phyloP scores from a whole-genome alignment of 345 rosid genomes.

The Gossypium stocksii region DNA sequence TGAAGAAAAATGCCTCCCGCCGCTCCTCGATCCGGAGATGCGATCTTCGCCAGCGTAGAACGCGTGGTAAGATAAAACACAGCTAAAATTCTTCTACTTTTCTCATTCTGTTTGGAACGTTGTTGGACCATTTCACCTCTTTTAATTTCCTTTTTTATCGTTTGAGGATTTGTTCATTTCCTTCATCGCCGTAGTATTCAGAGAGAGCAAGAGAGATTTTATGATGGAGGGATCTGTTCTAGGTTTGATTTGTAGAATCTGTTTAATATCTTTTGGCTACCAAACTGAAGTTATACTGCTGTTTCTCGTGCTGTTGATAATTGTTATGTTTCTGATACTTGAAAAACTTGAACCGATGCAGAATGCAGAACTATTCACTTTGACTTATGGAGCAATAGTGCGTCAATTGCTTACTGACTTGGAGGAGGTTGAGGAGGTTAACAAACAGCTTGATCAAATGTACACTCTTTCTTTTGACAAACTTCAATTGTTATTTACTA shows the following conservation, averaged over 20 bases:
- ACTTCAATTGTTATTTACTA: not conserved
- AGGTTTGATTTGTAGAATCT: not conserved
- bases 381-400: constrained; percentile 88
- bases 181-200: not conserved
- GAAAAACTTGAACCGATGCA: constrained; percentile 23
- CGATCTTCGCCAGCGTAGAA: constrained; percentile 81
- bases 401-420: constrained; percentile 88
- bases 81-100: not conserved
- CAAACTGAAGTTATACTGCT: not conserved
- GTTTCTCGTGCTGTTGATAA: constrained; percentile 5
- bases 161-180: not conserved
- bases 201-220: not conserved
- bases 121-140: not conserved
- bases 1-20: constrained; percentile 49
- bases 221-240: not conserved
- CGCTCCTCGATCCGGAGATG: constrained; percentile 88
- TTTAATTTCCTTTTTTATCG: not conserved
- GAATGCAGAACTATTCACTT: constrained; percentile 92
- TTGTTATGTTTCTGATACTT: constrained; percentile 10
- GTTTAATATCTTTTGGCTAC: not conserved
- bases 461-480: constrained; percentile 20
- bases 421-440: constrained; percentile 94
- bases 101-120: not conserved
- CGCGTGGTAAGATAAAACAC: constrained; percentile 54
- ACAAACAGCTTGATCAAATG: constrained; percentile 98